Percentiles rank a stretch among this genome's conserved stretches.
Conservation (phyloP, 257 asterid species). For the Penstemon davidsonii region DNA sequence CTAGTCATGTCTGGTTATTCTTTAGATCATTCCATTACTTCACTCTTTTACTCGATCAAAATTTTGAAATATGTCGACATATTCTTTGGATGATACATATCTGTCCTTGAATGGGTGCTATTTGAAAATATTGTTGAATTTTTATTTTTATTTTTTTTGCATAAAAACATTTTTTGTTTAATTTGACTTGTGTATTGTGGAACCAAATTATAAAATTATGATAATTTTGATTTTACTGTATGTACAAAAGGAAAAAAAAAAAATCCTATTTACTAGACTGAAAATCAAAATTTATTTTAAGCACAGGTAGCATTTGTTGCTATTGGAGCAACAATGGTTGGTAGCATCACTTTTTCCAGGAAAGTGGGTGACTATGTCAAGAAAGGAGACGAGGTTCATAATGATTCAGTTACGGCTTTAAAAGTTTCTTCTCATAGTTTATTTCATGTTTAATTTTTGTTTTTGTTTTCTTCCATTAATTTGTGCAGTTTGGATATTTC, state of each 20-base stretch:
- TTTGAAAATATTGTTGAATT: background rate
- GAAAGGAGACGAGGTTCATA: constrained; percentile 91
- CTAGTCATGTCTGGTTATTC: background rate
- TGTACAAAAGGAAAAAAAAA: no score
- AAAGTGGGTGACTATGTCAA: constrained; percentile 63
- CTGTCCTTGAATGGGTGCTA: background rate
- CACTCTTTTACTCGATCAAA: background rate
- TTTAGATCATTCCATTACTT: background rate
- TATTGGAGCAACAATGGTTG: constrained; percentile 99
- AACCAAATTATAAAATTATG: background rate
- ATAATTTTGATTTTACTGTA: constrained; percentile 12
- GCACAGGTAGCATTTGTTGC: constrained; percentile 97
- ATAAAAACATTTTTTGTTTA: background rate
- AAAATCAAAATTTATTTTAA: constrained; percentile 13
- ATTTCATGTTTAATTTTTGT: constrained; percentile 16
- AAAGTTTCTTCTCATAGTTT: background rate
- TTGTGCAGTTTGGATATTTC: constrained; percentile 88
- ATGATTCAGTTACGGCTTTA: background rate
- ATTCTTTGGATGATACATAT: background rate
- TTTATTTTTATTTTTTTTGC: background rate
- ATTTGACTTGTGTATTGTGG: no score
- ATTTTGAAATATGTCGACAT: background rate
- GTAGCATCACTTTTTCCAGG: constrained; percentile 79
- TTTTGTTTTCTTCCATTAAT: constrained; percentile 13
- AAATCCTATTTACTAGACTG: background rate